These are phyloP conservation scores for Citrus reticulata DNA, from an alignment of 345 rosid genomes.

Conservation along the genomic window DNA sequence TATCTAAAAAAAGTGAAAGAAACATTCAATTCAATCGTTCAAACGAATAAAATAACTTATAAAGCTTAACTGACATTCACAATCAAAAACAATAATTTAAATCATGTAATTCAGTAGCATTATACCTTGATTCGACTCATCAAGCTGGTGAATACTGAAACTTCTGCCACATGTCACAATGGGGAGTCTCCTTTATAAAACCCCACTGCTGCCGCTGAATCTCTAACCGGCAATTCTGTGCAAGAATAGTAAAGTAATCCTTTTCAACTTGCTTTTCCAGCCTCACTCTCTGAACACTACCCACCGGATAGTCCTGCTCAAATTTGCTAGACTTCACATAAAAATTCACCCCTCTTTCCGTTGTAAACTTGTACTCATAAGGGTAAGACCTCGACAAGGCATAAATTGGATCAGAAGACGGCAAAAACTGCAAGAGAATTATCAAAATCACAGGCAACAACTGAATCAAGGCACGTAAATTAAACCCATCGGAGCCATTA, in stretches of 20 bases:
- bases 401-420: constrained; percentile 70
- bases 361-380: constrained; percentile 66
- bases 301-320: constrained; percentile 67
- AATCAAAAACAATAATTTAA: background rate
- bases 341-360: constrained; percentile 69
- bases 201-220: constrained; percentile 91
- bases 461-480: constrained; percentile 62
- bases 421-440: constrained; percentile 68
- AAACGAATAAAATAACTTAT: background rate
- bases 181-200: constrained; percentile 76
- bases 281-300: constrained; percentile 39
- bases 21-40: background rate
- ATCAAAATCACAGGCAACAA: constrained; percentile 73
- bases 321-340: constrained; percentile 75
- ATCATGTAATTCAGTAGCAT: background rate
- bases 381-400: constrained; percentile 69
- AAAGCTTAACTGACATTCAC: constrained; percentile 1
- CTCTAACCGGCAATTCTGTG: constrained; percentile 84
- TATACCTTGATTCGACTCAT: constrained; percentile 36
- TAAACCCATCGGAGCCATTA: constrained; percentile 56
- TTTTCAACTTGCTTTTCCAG: constrained; percentile 67
- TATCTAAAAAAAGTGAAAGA: background rate
- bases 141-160: constrained; percentile 47
- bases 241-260: constrained; percentile 63
- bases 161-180: constrained; percentile 62